Evolutionary conservation across 352 stramenopile species (phyloP), one percentile per base, ranked within the genome.

Genomic region (Phytopythium ostracodes): DNA sequence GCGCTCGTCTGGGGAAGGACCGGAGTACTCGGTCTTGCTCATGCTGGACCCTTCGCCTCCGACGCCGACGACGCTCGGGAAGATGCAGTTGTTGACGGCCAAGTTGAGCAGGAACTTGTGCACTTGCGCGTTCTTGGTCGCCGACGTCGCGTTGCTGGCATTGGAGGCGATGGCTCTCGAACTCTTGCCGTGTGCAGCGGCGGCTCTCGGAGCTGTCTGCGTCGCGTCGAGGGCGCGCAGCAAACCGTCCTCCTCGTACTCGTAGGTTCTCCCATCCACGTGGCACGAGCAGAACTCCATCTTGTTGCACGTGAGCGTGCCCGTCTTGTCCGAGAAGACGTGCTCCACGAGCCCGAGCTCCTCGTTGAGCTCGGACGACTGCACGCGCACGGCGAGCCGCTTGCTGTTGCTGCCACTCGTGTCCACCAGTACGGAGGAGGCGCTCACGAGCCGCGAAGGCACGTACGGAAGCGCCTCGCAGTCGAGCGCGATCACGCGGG

Each of bases 271-370:
- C 10, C 89, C 91, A 55, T 96, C 88, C 1, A 98, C 80, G 57
- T 92, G 94, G 59, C 90, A 98, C 17, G 84, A 84, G 27, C 95
- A 94, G 64, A 99, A 98, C 27, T 92, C 74, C 93, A 98, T 98
- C 7, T 86, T 80, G 65, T 98, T 98, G 58, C 88, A 88, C 12
- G 93, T 98, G 17, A 98, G 69, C 17, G 92, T 98, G 18, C 92
- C 92, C 2, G 92, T 98, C 63, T 98, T 98, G 64, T 98, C 92
- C 0, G 71, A 97, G 74, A 99, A 99, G 31, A 99, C 90, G 65
- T 99, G 97, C 57, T 98, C 80, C 18, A 99, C 89, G 66, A 98
- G 78, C 8, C 96, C 97, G 24, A 98, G 72, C 53, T 98, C 89
- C 59, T 96, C 92, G 49, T 95, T 96, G 33, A 98, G 69, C 59